Evolutionary conservation across 768 basidiomycete species (phyloP).

Genomic region (Cystobasidiopsis lactophilus): DNA sequence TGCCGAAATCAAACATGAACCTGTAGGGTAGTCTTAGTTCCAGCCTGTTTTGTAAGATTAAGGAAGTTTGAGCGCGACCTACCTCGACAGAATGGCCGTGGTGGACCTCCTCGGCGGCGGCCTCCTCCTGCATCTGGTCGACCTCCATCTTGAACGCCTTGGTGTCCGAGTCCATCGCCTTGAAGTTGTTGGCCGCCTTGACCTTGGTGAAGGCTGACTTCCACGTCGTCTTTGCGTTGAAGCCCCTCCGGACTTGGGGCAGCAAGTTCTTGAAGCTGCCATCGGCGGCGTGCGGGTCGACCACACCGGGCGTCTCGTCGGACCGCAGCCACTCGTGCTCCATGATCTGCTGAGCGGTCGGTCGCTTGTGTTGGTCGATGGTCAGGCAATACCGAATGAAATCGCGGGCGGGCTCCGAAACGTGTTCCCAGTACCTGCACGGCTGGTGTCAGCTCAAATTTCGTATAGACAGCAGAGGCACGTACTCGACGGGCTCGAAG

Average conservation of each 20-base stretch:
- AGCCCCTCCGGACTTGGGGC: conserved; percentile 69
- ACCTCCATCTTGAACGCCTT: no score
- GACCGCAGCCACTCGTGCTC: conserved; percentile 60
- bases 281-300: conserved; percentile 31
- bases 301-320: conserved; percentile 38
- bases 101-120: no score
- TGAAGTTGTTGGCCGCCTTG: no score
- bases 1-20: no score
- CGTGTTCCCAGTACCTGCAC: conserved; percentile 50
- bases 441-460: neutral
- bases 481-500: conserved; percentile 56
- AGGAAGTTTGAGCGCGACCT: no score
- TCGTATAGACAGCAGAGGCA: neutral
- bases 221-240: conserved; percentile 69
- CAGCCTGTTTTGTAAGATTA: no score
- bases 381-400: conserved; percentile 71
- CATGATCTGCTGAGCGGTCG: conserved; percentile 53
- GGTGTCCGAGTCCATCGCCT: no score
- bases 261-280: conserved; percentile 55
- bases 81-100: no score
- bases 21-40: no score
- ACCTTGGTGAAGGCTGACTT: neutral
- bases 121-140: no score
- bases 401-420: conserved; percentile 52
- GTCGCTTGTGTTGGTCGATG: conserved; percentile 53